Evolutionary conservation across 768 basidiomycete species (phyloP).

Genomic region (Podaxis carcinomalis): DNA sequence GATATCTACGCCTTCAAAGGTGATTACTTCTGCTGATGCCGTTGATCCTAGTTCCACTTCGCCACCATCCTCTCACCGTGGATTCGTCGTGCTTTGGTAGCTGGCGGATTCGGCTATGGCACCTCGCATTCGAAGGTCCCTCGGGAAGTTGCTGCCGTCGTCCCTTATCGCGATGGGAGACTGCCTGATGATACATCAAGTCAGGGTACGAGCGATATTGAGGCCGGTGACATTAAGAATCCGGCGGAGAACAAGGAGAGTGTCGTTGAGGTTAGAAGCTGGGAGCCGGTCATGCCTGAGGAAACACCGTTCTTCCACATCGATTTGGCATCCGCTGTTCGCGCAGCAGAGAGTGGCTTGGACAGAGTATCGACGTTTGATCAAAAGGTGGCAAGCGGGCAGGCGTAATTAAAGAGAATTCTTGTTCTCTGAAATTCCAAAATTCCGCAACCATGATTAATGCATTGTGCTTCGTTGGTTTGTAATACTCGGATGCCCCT

Average conservation of each 20-base stretch:
- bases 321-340: conserved; percentile 71
- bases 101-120: conserved; percentile 89
- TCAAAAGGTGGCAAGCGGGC: not conserved
- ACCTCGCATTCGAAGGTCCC: conserved; percentile 32
- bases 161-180: conserved; percentile 51
- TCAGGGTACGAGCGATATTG: conserved; percentile 21
- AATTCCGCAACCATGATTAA: not conserved
- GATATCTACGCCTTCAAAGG: conserved; percentile 10
- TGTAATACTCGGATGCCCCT: not conserved
- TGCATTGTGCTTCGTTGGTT: not conserved
- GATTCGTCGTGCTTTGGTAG: conserved; percentile 85
- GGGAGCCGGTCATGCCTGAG: conserved; percentile 38
- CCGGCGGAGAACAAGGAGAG: conserved; percentile 7
- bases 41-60: conserved; percentile 76
- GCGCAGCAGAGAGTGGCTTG: conserved; percentile 54
- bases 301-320: conserved; percentile 90
- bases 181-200: conserved; percentile 3
- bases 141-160: conserved; percentile 72
- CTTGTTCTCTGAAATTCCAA: not conserved
- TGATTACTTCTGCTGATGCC: not conserved
- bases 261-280: conserved; percentile 10
- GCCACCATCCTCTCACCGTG: conserved; percentile 88
- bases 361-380: conserved; percentile 13
- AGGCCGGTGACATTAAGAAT: conserved; percentile 19
- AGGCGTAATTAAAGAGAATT: not conserved